Conservation (phyloP, 768 basidiomycete genomes). For the Megacollybia marginata region DNA sequence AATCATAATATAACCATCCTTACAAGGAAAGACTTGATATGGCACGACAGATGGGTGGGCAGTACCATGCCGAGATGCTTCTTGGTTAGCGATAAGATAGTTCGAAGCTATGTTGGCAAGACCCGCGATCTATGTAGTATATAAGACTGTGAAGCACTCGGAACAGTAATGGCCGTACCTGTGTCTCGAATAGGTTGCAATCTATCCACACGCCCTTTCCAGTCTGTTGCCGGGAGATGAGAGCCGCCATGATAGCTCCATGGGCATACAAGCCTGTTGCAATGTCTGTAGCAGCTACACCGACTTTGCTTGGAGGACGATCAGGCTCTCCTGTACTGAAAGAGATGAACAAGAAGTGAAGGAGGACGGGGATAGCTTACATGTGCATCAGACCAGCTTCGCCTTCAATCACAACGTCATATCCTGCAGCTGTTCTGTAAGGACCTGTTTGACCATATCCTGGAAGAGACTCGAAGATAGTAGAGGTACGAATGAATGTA, state of each 20-base stretch:
- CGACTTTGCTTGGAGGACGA: constrained; percentile 87
- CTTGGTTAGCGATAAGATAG: constrained; percentile 80
- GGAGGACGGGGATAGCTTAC: constrained; percentile 26
- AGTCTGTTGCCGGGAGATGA: constrained; percentile 75
- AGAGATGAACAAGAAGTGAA: constrained; percentile 8
- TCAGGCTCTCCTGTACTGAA: constrained; percentile 81
- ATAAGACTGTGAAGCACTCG: neutral
- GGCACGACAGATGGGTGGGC: constrained; percentile 92
- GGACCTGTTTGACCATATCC: constrained; percentile 90
- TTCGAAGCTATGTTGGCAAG: constrained; percentile 91
- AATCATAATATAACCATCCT: constrained; percentile 87
- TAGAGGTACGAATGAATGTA: neutral
- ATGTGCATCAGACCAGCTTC: constrained; percentile 96
- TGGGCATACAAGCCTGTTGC: constrained; percentile 87
- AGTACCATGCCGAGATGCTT: constrained; percentile 85
- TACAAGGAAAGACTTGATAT: constrained; percentile 85
- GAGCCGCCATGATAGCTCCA: constrained; percentile 86
- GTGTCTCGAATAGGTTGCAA: constrained; percentile 87
- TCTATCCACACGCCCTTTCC: constrained; percentile 90
- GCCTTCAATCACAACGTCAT: constrained; percentile 81
- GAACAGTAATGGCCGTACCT: constrained; percentile 37
- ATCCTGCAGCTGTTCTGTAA: constrained; percentile 75
- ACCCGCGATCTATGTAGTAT: constrained; percentile 61
- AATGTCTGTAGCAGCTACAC: constrained; percentile 88
- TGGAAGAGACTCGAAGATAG: constrained; percentile 13